Evolutionary conservation across 768 basidiomycete species (phyloP), one percentile per base, ranked within the genome.

Genomic region (Mycena capillaripes): DNA sequence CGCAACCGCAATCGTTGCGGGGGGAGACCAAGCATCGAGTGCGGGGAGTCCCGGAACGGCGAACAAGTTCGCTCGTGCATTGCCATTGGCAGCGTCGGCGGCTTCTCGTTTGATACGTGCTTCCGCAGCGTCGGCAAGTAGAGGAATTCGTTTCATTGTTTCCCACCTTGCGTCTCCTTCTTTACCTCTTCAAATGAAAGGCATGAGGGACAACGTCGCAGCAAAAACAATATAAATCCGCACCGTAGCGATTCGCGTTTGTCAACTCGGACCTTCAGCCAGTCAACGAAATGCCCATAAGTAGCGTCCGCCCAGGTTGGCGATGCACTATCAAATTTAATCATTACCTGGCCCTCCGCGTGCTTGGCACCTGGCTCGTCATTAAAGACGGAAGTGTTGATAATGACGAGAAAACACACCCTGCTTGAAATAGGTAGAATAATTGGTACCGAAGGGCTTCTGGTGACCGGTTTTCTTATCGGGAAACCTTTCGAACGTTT

Each of bases 271-370:
- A 4, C 9, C 19, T 59, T 48, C 8, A 66, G 23, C 55, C 55
- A 55, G 38, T 61, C 23, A 9, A 55, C 40, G 62, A 55, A 53
- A 9, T 66, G n/a, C 59, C 36, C n/a, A 64, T 73, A 40, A 63
- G 70, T 25, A 52, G 69, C 7, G 32, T 70, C 21, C 11, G 27
- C 12, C 72, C 70, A 56, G 74, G 64, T 63, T 71, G 74, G 38
- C 53, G 64, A 30, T 46, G 29, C 30, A 16, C 58, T 53, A 36
- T 79, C 75, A 46, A 79, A 70, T 58, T 69, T 74, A 19, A 79
- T 53, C 9, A 66, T 59, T 29, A 79, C 70, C 1, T 66, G 42
- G 16, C 79, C 78, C 9, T 69, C 44, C 3, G 60, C 67, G n/a
- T 30, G 58, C 1, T 57, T 64, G 23, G 69, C 71, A 42, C 73